Conservation (phyloP, 106 monocot genomes). For the Allium cepa region DNA sequence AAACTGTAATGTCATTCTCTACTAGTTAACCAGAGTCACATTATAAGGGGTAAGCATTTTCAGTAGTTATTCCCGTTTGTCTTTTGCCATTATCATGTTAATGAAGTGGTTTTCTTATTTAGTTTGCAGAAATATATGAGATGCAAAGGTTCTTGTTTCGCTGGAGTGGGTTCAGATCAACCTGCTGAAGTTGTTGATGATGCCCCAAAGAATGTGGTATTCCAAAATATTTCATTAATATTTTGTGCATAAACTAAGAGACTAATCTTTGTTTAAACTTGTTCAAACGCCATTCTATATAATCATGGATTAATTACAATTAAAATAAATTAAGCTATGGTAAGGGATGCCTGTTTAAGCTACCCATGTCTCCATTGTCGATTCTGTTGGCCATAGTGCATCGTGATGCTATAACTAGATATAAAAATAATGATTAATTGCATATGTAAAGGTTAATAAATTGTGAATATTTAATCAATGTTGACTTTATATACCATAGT, state of each 20-base stretch:
- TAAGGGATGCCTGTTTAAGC: no score
- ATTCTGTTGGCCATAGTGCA: no score
- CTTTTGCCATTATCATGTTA: background rate
- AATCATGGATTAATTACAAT: background rate
- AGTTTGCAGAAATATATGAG: conserved; percentile 87
- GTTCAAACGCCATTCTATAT: background rate
- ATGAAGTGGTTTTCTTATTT: background rate
- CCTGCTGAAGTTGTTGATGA: conserved; percentile 77
- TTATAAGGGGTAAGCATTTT: no score
- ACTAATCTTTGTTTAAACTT: background rate
- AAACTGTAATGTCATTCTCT: no score
- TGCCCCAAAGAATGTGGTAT: conserved; percentile 66
- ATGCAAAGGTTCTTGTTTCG: conserved; percentile 79
- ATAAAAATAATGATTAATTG: background rate
- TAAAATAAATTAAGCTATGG: background rate
- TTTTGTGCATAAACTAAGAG: background rate
- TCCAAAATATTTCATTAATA: background rate
- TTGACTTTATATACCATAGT: background rate
- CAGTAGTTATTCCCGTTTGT: no score
- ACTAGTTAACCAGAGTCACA: no score
- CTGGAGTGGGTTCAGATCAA: conserved; percentile 71
- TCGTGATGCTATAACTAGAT: background rate
- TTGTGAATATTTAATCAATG: background rate
- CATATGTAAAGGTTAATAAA: background rate
- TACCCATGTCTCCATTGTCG: no score